Percentiles rank a stretch among this genome's conserved stretches.
Conservation (phyloP, 2,329 filamentous ascomycete genomes). For the Sphaerulina vaccinii region DNA sequence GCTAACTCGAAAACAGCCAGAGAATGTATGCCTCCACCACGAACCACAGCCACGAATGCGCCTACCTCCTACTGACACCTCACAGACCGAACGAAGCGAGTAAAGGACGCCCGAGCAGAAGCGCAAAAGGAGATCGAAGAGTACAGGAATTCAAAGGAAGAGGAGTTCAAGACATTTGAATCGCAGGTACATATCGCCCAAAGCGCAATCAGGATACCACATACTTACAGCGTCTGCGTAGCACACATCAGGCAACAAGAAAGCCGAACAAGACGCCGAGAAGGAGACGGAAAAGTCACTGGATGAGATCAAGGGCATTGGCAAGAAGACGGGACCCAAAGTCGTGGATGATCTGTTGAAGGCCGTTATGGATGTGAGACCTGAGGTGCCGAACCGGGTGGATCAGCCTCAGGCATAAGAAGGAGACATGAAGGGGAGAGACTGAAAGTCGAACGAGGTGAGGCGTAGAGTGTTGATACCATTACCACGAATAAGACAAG, state of each 20-base stretch:
- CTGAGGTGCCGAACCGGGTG: conserved; percentile 57
- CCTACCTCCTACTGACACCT: conserved; percentile 25
- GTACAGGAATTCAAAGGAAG: conserved; percentile 85
- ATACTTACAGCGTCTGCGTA: conserved; percentile 40
- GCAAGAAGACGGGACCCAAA: conserved; percentile 73
- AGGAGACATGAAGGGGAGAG: neutral
- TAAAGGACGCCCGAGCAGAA: conserved; percentile 93
- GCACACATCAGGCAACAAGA: conserved; percentile 89
- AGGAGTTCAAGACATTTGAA: conserved; percentile 94
- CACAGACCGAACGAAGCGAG: conserved; percentile 87
- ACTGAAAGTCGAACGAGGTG: neutral
- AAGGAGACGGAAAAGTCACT: conserved; percentile 80
- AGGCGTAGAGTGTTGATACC: conserved; percentile 1
- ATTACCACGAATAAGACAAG: too few relatives aligned
- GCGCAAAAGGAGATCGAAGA: conserved; percentile 97
- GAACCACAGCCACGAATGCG: conserved; percentile 5
- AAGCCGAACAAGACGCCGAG: conserved; percentile 67
- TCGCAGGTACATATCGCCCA: conserved; percentile 56
- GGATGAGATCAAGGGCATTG: conserved; percentile 75
- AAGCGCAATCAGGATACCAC: neutral
- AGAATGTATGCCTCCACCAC: conserved; percentile 66
- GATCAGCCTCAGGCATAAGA: conserved; percentile 33
- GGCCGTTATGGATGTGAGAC: conserved; percentile 81
- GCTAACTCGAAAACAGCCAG: conserved; percentile 66
- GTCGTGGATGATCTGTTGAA: conserved; percentile 81